Conservation (phyloP, 495 filamentous ascomycete genomes). For the Geoglossum glabrum region DNA sequence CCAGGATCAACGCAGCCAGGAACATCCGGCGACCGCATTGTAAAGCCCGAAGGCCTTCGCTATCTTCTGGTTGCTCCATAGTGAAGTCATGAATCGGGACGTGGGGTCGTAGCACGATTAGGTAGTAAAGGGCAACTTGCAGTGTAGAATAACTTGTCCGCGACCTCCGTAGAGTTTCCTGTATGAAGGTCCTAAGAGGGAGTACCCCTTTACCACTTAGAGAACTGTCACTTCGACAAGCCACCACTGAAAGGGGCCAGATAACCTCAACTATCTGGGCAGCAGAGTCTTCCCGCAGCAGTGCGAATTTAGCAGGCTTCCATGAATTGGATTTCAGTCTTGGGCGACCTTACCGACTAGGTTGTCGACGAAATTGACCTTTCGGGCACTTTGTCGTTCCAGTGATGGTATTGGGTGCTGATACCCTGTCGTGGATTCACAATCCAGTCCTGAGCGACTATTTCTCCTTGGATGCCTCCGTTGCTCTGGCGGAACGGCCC, state of each 20-base stretch:
- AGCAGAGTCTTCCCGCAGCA: constrained; percentile 53
- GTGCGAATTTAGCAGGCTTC: background rate
- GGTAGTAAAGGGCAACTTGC: constrained; percentile 90
- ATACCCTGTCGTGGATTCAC: background rate
- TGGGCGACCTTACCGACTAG: constrained; percentile 75
- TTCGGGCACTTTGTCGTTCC: constrained; percentile 78
- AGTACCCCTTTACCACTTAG: constrained; percentile 48
- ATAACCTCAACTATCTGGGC: constrained; percentile 95
- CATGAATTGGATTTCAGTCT: constrained; percentile 9
- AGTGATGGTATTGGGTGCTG: constrained; percentile 43
- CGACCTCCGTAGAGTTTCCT: constrained; percentile 86
- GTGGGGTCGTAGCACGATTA: constrained; percentile 82
- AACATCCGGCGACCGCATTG: constrained; percentile 98
- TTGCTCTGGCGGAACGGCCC: background rate
- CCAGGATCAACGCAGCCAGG: constrained; percentile 74
- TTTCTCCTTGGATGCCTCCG: background rate
- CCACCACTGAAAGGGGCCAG: constrained; percentile 62
- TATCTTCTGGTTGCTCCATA: constrained; percentile 66
- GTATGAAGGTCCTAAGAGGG: constrained; percentile 85
- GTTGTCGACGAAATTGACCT: constrained; percentile 88
- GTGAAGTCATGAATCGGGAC: constrained; percentile 70
- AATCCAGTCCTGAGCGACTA: background rate
- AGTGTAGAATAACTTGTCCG: constrained; percentile 93
- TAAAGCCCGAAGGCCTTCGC: constrained; percentile 53
- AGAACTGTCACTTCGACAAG: constrained; percentile 28